Percentiles rank a stretch among this genome's conserved stretches.
Evolutionary conservation across 306 rosid genomes (phyloP).

Genomic region (Boehmeria nivea): DNA sequence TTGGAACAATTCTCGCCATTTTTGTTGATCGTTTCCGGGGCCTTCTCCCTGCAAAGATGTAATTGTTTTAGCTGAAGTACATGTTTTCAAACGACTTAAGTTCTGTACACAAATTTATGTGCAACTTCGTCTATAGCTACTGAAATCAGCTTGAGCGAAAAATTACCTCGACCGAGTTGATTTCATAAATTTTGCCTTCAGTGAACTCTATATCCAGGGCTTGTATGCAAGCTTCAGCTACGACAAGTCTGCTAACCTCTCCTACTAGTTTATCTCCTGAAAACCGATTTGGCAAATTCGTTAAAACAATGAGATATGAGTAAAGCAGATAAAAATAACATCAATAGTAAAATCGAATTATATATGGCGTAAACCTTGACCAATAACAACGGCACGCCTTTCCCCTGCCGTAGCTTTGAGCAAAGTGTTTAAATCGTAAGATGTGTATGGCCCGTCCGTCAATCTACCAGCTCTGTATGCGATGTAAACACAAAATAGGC

Average conservation of each 20-base stretch:
- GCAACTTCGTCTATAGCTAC: neutral
- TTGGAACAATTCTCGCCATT: slow-evolving; percentile 70
- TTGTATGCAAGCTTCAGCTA: slow-evolving; percentile 95
- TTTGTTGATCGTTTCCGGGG: slow-evolving; percentile 64
- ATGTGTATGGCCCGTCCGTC: slow-evolving; percentile 98
- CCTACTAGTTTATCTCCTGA: slow-evolving; percentile 93
- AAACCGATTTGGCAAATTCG: slow-evolving; percentile 9
- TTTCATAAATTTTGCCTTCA: slow-evolving; percentile 68
- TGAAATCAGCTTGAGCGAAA: too few species aligned
- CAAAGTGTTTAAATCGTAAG: slow-evolving; percentile 88
- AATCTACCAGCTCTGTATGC: slow-evolving; percentile 75
- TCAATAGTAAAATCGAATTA: neutral
- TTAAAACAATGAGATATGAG: slow-evolving; percentile 2
- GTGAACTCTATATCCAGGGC: slow-evolving; percentile 80
- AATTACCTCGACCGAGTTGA: slow-evolving; percentile 79
- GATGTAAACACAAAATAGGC: slow-evolving; percentile 14
- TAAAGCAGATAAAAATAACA: neutral
- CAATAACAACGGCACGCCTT: slow-evolving; percentile 77
- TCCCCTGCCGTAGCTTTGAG: slow-evolving; percentile 93
- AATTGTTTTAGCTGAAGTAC: slow-evolving; percentile 1
- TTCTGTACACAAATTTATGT: neutral
- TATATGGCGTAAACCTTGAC: slow-evolving; percentile 54
- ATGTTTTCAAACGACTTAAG: too few species aligned
- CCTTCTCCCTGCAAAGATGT: slow-evolving; percentile 68
- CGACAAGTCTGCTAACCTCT: slow-evolving; percentile 82